A percentile compares a stretch with the other conserved stretches of the same genome.
Evolutionary conservation across 2,329 filamentous ascomycete genomes (phyloP).

Genomic region (Tolypocladium amazonense): DNA sequence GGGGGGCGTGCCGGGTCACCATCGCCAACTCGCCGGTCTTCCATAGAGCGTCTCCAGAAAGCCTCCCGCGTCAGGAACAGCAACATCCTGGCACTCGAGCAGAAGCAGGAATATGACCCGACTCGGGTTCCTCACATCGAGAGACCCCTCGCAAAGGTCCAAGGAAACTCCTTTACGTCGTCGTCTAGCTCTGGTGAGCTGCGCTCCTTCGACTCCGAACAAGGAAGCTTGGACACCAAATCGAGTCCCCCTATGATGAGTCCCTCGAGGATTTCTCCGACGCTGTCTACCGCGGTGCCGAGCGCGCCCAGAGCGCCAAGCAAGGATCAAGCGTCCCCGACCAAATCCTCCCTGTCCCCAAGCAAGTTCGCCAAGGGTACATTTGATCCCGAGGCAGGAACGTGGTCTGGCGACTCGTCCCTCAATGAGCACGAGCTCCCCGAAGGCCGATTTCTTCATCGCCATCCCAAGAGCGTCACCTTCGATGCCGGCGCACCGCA

Average conservation of each 20-base stretch:
- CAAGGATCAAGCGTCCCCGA: conserved; percentile 66
- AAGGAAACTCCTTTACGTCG: conserved; percentile 59
- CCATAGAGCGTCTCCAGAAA: conserved; percentile 89
- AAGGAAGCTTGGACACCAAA: conserved; percentile 36
- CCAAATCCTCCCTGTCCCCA: conserved; percentile 77
- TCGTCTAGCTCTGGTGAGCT: conserved; percentile 44
- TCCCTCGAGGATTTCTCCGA: conserved; percentile 12
- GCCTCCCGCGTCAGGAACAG: conserved; percentile 96
- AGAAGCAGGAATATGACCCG: conserved; percentile 87
- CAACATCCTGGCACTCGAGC: conserved; percentile 89
- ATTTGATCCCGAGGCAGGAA: conserved; percentile 58
- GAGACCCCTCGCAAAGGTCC: conserved; percentile 67
- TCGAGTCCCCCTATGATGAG: conserved; percentile 22
- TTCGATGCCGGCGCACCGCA: conserved; percentile 91
- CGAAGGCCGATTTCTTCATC: conserved; percentile 58
- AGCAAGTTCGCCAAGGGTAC: conserved; percentile 55
- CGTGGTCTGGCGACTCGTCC: conserved; percentile 57
- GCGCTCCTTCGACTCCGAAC: conserved; percentile 35
- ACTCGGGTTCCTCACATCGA: conserved; percentile 67
- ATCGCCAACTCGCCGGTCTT: conserved; percentile 70
- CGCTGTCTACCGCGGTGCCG: conserved; percentile 2
- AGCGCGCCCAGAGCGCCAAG: conserved; percentile 42
- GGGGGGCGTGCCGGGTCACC: conserved; percentile 50
- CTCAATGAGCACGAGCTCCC: conserved; percentile 48
- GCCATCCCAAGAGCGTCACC: conserved; percentile 92